Evolutionary conservation across 129 eudicot genomes (phyloP), one percentile per base, ranked within the genome.

Genomic region (Flaveria robusta): DNA sequence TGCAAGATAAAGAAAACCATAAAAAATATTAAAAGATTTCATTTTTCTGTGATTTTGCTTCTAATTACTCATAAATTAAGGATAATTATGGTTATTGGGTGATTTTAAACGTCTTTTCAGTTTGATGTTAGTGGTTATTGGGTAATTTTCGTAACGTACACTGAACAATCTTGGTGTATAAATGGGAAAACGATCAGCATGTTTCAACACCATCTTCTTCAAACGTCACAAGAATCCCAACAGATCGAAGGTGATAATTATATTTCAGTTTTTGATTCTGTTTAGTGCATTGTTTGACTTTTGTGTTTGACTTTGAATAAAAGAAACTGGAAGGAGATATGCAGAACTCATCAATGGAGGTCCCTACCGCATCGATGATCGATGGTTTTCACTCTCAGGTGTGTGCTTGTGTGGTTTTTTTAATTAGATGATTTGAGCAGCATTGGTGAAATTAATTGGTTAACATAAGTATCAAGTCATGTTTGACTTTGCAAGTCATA

Each of bases 1-100:
- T 83, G 87, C 56, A 85, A 85, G 83, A 68, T 80, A 74, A 88
- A 85, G 89, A 37, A 81, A 82, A 59, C 82, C 78, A 82, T 71
- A 41, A 68, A 54, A 59, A 72, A 29, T 56, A 64, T 46, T 16
- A 13, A 45, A 54, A 24, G 11, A 15, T 43, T 43, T 43, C 3
- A 18, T 8, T n/a, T 16, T 59, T 59, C 31, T 10, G 16, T 47
- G n/a, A 46, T 20, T 55, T 27, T 52, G 0, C n/a, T 59, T 5
- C 27, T 23, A 39, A 66, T 42, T 74, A 50, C 31, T 46, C 22
- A 50, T 62, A 18, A 34, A 5, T 34, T 34, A 34, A 6, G 49
- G 13, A 8, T 43, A 68, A 73, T 29, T 19, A 7, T 23, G 16
- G 13, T 54, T 20, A 31, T 22, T 59, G 49, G 68, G 74, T 23